phyloP scores from a whole-genome alignment of 2,329 filamentous ascomycete species.

The Gnomoniopsis smithogilvyi region DNA sequence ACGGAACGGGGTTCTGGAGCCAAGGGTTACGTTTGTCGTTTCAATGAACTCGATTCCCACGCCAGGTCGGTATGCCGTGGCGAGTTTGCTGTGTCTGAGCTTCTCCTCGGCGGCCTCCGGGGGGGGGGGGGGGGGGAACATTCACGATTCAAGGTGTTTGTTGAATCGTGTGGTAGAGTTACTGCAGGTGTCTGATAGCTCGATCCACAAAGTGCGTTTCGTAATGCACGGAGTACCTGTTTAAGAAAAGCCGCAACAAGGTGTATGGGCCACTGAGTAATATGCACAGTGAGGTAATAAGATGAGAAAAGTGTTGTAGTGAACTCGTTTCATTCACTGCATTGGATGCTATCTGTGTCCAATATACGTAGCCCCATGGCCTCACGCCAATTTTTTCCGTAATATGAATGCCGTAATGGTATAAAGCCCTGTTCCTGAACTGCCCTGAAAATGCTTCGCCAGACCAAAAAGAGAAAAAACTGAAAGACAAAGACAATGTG shows the following conservation, averaged over 20 bases:
- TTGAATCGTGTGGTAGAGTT: neutral
- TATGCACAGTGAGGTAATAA: neutral
- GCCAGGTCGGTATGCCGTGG: neutral
- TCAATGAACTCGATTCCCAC: neutral
- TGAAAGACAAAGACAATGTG: neutral
- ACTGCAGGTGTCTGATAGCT: neutral
- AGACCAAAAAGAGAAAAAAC: neutral
- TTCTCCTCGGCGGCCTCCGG: neutral
- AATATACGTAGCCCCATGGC: neutral
- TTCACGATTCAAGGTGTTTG: neutral
- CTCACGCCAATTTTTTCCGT: neutral
- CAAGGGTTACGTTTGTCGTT: neutral
- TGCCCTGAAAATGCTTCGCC: slow-evolving; percentile 15
- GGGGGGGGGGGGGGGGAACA: too few species aligned
- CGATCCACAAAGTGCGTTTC: neutral
- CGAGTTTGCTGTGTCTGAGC: neutral
- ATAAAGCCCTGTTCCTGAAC: slow-evolving; percentile 12
- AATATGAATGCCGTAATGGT: slow-evolving; percentile 12
- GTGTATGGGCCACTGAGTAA: neutral
- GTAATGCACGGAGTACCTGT: neutral
- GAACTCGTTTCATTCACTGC: neutral
- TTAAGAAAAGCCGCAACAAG: neutral
- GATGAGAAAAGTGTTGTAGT: neutral
- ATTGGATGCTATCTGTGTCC: neutral
- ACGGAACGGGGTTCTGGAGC: neutral